Evolutionary conservation across 768 basidiomycete species (phyloP).

Genomic region (Russula lepida): DNA sequence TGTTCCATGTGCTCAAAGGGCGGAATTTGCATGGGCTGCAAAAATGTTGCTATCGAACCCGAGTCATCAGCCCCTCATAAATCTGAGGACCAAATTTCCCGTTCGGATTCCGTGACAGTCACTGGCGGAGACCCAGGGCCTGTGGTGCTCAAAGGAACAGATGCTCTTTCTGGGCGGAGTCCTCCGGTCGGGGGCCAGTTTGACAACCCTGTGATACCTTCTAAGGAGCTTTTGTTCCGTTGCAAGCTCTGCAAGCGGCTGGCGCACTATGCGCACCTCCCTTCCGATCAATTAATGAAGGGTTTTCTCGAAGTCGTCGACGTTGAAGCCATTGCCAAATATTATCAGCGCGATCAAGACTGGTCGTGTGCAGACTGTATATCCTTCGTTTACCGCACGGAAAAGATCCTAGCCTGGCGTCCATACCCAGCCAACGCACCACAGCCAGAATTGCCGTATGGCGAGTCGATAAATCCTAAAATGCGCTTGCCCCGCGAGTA

Average conservation of each 20-base stretch:
- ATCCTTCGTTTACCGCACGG: constrained; percentile 59
- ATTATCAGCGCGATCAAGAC: constrained; percentile 46
- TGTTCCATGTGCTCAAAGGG: constrained; percentile 70
- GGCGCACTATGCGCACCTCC: constrained; percentile 71
- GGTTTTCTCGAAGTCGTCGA: constrained; percentile 26
- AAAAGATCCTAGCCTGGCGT: constrained; percentile 90
- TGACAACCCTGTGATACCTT: background rate
- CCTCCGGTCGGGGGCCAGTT: background rate
- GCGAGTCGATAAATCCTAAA: constrained; percentile 45
- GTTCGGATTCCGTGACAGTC: background rate
- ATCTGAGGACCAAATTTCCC: background rate
- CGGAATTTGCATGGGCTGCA: constrained; percentile 71
- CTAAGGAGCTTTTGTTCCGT: constrained; percentile 58
- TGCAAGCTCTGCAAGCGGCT: constrained; percentile 78
- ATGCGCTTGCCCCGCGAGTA: constrained; percentile 76
- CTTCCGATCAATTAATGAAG: constrained; percentile 33
- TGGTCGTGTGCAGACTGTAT: constrained; percentile 77
- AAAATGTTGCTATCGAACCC: constrained; percentile 44
- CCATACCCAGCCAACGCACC: constrained; percentile 61
- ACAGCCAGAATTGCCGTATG: constrained; percentile 38
- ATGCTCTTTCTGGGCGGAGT: background rate
- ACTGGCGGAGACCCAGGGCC: background rate
- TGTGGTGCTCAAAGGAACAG: background rate
- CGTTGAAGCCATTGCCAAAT: constrained; percentile 39
- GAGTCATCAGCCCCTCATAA: constrained; percentile 27